Conservation (phyloP, 768 basidiomycete species). For the Coprinellus micaceus region DNA sequence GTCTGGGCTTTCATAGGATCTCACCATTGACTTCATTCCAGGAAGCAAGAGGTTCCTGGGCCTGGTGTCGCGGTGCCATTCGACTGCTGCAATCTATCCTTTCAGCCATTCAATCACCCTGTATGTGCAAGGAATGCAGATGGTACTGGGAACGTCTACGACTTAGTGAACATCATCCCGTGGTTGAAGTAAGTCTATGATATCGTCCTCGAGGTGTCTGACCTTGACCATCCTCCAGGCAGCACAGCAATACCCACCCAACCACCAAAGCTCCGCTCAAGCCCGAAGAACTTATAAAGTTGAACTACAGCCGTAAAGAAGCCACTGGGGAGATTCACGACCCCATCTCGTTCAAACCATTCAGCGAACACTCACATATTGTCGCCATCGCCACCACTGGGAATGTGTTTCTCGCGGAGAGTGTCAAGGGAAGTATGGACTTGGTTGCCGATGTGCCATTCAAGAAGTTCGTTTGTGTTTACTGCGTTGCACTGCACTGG, state of each 20-base stretch:
- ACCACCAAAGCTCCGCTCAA: conserved; percentile 68
- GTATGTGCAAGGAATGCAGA: conserved; percentile 83
- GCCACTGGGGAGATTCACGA: conserved; percentile 87
- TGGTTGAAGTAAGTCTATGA: conserved; percentile 75
- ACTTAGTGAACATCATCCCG: conserved; percentile 88
- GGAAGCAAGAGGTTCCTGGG: conserved; percentile 66
- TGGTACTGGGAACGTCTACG: conserved; percentile 79
- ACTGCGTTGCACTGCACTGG: background rate
- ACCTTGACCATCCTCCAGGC: conserved; percentile 40
- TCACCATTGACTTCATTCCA: conserved; percentile 22
- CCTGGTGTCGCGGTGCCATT: conserved; percentile 70
- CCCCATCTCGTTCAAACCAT: conserved; percentile 96
- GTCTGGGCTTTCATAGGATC: conserved; percentile 6
- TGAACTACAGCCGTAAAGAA: conserved; percentile 79
- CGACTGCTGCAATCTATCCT: conserved; percentile 89
- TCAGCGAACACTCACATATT: conserved; percentile 94
- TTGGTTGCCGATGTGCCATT: conserved; percentile 82
- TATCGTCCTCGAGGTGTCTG: conserved; percentile 3
- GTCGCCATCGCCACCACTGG: conserved; percentile 87
- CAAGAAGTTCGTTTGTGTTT: conserved; percentile 56
- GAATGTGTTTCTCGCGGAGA: conserved; percentile 91
- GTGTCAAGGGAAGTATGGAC: conserved; percentile 81
- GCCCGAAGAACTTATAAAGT: conserved; percentile 71
- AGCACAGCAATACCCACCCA: conserved; percentile 78
- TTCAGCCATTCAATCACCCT: conserved; percentile 85